phyloP scores from a whole-genome alignment of 2,329 filamentous ascomycete genomes.

The Triangularia setosa region DNA sequence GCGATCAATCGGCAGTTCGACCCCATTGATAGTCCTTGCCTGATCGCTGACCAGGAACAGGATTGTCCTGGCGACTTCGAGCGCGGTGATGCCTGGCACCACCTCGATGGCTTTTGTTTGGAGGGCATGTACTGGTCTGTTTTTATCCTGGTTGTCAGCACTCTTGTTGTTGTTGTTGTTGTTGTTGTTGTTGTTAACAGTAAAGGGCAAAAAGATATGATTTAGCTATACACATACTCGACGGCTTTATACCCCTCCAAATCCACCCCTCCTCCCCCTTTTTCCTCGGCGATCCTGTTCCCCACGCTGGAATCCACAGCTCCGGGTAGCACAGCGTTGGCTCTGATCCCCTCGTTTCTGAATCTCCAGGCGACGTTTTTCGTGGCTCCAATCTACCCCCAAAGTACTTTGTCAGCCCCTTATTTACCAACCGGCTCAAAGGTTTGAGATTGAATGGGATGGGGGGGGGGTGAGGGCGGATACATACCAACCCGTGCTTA shows the following conservation, averaged over 20 bases:
- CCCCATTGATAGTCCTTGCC: constrained; percentile 34
- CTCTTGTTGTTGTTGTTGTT: not conserved
- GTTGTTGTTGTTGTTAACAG: not conserved
- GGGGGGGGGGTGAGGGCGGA: not conserved
- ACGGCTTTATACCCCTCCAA: constrained; percentile 22
- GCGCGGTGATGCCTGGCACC: constrained; percentile 27
- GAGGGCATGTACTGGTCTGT: constrained; percentile 31
- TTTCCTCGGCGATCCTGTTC: constrained; percentile 20
- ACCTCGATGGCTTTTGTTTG: constrained; percentile 26
- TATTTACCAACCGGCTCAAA: too few relatives aligned
- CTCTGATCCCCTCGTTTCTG: constrained; percentile 41
- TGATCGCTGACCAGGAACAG: constrained; percentile 36
- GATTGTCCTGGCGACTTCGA: constrained; percentile 36
- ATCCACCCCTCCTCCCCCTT: constrained; percentile 10
- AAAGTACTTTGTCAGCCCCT: not conserved
- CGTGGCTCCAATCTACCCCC: constrained; percentile 38
- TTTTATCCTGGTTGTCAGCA: not conserved
- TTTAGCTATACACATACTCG: constrained; percentile 21
- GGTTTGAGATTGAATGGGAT: not conserved
- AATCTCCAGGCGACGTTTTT: constrained; percentile 46
- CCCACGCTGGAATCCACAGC: constrained; percentile 31
- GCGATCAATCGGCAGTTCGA: constrained; percentile 35
- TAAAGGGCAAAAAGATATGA: constrained; percentile 21
- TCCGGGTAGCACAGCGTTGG: constrained; percentile 42
- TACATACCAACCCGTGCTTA: constrained; percentile 40